Evolutionary conservation across 176 grass and related monocot genomes (phyloP).

Genomic region (Elymus sibiricus): DNA sequence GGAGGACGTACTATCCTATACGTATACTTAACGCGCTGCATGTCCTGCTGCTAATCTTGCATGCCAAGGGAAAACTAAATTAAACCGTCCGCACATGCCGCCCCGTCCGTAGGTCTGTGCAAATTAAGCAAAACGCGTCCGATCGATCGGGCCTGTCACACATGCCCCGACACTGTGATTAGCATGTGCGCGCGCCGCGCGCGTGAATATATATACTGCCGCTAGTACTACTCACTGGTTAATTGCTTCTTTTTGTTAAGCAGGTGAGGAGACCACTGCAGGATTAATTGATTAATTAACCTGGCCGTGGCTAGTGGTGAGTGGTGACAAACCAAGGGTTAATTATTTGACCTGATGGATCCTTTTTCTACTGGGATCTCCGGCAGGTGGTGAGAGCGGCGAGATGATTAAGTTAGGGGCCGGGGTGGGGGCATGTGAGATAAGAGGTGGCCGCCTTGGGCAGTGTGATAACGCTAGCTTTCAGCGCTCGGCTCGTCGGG

Average conservation of each 20-base stretch:
- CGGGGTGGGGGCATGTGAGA: too few relatives aligned
- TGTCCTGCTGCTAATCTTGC: neutral
- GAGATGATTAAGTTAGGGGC: neutral
- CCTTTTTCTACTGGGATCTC: neutral
- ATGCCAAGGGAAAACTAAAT: neutral
- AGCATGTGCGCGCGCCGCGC: slow-evolving; percentile 50
- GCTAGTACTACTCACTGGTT: neutral
- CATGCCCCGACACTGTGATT: slow-evolving; percentile 12
- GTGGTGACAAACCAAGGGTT: neutral
- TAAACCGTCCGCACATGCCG: slow-evolving; percentile 10
- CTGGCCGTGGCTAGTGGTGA: neutral
- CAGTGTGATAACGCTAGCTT: slow-evolving; percentile 51
- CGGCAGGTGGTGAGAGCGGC: neutral
- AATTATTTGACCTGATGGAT: neutral
- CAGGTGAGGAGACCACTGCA: neutral
- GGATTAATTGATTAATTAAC: neutral
- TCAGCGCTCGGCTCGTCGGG: slow-evolving; percentile 36
- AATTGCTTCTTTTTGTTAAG: neutral
- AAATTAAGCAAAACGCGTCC: slow-evolving; percentile 4
- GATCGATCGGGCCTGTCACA: neutral
- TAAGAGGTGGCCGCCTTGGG: slow-evolving; percentile 30
- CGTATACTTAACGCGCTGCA: neutral
- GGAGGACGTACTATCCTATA: too few relatives aligned
- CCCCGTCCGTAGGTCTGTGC: too few relatives aligned
- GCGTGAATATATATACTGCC: slow-evolving; percentile 2